Percentiles rank a stretch among this genome's conserved stretches.
Evolutionary conservation across 2,329 filamentous ascomycete species (phyloP).

Genomic region (Colletotrichum echinochloae): DNA sequence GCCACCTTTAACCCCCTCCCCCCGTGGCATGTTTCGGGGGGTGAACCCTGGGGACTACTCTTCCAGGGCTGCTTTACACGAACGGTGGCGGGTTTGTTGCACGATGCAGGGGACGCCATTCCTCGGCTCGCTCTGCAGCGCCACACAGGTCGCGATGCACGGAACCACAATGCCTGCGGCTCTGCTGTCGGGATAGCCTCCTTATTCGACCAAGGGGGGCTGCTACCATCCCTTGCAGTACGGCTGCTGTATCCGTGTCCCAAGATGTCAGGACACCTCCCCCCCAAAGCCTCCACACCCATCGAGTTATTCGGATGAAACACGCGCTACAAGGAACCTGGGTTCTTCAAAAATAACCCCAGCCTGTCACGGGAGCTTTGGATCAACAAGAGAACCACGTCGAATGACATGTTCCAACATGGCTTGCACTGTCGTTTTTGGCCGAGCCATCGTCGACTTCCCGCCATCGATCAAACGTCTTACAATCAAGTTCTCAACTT

Average conservation of each 20-base stretch:
- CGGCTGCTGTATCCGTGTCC: conserved; percentile 13
- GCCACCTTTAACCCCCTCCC: conserved; percentile 6
- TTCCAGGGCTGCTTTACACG: background rate
- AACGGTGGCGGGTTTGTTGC: conserved; percentile 2
- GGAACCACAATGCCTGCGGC: background rate
- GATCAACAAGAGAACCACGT: conserved; percentile 25
- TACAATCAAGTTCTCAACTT: background rate
- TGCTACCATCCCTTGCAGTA: conserved; percentile 1
- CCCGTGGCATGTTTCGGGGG: conserved; percentile 17
- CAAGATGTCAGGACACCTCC: background rate
- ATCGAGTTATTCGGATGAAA: conserved; percentile 40
- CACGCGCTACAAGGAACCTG: conserved; percentile 29
- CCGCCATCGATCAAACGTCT: background rate
- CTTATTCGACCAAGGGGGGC: background rate
- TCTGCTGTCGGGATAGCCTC: background rate
- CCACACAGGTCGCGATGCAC: conserved; percentile 1
- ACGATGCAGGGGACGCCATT: conserved; percentile 6
- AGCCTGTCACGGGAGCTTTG: conserved; percentile 24
- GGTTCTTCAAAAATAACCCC: conserved; percentile 24
- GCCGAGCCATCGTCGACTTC: conserved; percentile 10
- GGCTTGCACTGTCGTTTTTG: conserved; percentile 18
- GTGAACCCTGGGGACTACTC: background rate
- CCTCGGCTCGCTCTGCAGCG: background rate
- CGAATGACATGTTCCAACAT: conserved; percentile 4
- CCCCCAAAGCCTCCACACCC: conserved; percentile 15